Evolutionary conservation across 1,284 basidiomycete genomes (phyloP), one percentile per base, ranked within the genome.

Genomic region (Coniophora puteana): DNA sequence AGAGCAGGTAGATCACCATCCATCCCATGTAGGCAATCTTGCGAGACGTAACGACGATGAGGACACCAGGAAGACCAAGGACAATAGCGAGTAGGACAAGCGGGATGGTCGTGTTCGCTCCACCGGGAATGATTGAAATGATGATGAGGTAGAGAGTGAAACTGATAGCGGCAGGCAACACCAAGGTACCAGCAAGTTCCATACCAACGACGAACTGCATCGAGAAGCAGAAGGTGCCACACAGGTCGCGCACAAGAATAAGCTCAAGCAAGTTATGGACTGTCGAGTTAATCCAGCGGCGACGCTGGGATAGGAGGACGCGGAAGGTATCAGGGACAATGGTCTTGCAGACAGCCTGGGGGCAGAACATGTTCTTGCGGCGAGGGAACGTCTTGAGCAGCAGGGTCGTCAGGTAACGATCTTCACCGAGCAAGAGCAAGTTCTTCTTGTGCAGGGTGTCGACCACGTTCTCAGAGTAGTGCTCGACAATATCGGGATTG

Each of bases 371-470:
- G 78, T 98, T 99, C 74, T 98, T 98, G 61, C 95, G 88, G 65
- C 93, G 93, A 35, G 96, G 96, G 84, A 99, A 99, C 1, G 95
- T 98, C 74, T 96, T 94, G 51, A 98, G 76, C 78, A 97, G 83
- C 39, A 96, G 79, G 2, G 93, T 97, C 4, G 92, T 95, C 29
- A 99, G 74, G 68, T 97, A 99, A 42, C 95, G 91, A 86, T 99
- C 95, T 71, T 99, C 95, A 66, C 96, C 96, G 33, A 99, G 84
- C 4, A 99, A 78, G 11, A 99, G 74, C 45, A 99, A 67, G 62
- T 99, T 99, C 81, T 99, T 99, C 82, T 98, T 97, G 78, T 99
- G 95, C 49, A 99, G 71, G 1, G 95, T 98, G 61, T 96, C 92
- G 50, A 99, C 95, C 44, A 94, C 84, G 67, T 94, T 95, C 67